Evolutionary conservation across 2,329 filamentous ascomycete species (phyloP).

Genomic region (Triangularia verruculosa): DNA sequence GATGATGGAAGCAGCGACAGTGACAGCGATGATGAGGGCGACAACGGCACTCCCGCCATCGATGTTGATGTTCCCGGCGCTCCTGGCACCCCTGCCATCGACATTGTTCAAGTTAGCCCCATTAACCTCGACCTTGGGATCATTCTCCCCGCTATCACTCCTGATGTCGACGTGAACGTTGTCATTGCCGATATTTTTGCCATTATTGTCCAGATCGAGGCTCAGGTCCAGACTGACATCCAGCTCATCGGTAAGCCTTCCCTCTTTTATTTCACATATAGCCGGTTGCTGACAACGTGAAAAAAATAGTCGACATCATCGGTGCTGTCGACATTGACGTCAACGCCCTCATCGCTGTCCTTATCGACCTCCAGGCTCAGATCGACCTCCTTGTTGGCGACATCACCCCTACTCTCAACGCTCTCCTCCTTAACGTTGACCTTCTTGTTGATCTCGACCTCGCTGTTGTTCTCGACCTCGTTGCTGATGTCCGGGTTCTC

Average conservation of each 20-base stretch:
- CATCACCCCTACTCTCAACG: conserved; percentile 10
- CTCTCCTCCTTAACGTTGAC: conserved; percentile 12
- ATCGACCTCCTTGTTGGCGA: conserved; percentile 12
- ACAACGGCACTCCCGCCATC: background rate
- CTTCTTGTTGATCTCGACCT: conserved; percentile 13
- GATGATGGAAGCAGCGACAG: background rate
- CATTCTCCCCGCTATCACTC: background rate
- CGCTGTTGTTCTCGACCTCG: conserved; percentile 14
- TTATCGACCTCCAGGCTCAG: conserved; percentile 14
- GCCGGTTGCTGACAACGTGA: background rate
- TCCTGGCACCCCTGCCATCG: background rate
- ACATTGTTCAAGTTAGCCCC: background rate
- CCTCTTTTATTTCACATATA: background rate
- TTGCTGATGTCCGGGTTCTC: conserved; percentile 12
- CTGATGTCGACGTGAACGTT: background rate
- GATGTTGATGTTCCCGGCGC: too few relatives aligned
- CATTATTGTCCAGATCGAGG: conserved; percentile 11
- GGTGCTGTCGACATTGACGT: background rate
- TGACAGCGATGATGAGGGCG: background rate
- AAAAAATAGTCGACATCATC: background rate
- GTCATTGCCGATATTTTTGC: background rate
- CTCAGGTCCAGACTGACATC: background rate
- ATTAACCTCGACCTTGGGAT: background rate
- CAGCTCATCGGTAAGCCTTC: background rate
- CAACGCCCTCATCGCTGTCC: conserved; percentile 13